Percentiles rank a stretch among this genome's conserved stretches.
phyloP scores from a whole-genome alignment of 2,329 filamentous ascomycete species.

The Helminthosporium solani region DNA sequence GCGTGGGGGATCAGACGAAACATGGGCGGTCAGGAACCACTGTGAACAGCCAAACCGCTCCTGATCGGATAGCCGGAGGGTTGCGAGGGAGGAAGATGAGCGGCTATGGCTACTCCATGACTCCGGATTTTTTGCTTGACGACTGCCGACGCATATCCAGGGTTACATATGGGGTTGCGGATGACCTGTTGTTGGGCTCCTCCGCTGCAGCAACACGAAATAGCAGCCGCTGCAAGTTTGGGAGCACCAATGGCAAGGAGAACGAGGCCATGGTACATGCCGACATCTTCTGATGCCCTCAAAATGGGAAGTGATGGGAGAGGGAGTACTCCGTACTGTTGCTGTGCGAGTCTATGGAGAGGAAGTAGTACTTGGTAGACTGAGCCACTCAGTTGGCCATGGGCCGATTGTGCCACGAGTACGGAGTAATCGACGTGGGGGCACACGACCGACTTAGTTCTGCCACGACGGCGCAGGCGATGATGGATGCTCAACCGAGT shows the following conservation, averaged over 20 bases:
- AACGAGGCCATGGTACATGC: no score
- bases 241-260: no score
- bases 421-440: conserved; percentile 28
- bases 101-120: conserved; percentile 24
- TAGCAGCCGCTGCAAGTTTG: no score
- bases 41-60: conserved; percentile 20
- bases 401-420: conserved; percentile 21
- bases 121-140: conserved; percentile 18
- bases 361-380: no score
- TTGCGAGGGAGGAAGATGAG: conserved; percentile 33
- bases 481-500: conserved; percentile 10
- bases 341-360: no score
- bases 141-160: conserved; percentile 23
- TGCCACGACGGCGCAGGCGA: conserved; percentile 12
- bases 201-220: neutral
- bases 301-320: no score
- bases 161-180: no score
- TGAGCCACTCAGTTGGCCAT: no score
- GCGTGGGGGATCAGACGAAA: conserved; percentile 29
- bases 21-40: conserved; percentile 35
- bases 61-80: conserved; percentile 19
- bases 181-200: conserved; percentile 1
- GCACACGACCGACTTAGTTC: conserved; percentile 8
- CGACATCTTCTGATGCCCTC: no score
- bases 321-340: no score